Percentiles rank a stretch among this genome's conserved stretches.
These are phyloP conservation scores for Pythium scleroteichum DNA, from an alignment of 352 stramenopile genomes.

Conservation along the genomic window DNA sequence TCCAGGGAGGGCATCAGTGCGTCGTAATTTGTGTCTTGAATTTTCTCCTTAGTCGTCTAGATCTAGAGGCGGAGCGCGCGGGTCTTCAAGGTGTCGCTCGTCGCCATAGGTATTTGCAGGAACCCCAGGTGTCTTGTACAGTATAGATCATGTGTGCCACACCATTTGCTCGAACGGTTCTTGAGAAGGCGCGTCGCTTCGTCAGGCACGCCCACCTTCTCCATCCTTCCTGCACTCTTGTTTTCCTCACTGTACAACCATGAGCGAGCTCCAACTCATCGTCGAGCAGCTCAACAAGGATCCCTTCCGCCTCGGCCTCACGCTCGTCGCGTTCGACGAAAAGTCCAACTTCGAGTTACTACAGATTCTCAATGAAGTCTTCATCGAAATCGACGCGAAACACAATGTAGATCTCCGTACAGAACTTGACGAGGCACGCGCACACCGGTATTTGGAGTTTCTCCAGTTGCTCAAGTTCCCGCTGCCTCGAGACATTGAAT, in stretches of 20 bases:
- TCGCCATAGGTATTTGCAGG: slow-evolving; percentile 22
- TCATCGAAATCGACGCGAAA: slow-evolving; percentile 86
- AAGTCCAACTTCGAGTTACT: slow-evolving; percentile 93
- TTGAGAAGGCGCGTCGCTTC: slow-evolving; percentile 26
- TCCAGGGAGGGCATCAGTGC: slow-evolving; percentile 74
- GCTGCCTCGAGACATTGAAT: slow-evolving; percentile 68
- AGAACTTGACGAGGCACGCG: slow-evolving; percentile 76
- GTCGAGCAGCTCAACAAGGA: slow-evolving; percentile 93
- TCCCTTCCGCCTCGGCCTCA: slow-evolving; percentile 89
- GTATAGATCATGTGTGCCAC: slow-evolving; percentile 33
- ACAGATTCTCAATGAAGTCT: slow-evolving; percentile 93
- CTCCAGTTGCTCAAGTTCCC: slow-evolving; percentile 94
- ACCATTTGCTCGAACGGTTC: slow-evolving; percentile 14
- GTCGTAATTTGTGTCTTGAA: slow-evolving; percentile 44
- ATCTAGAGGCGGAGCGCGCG: slow-evolving; percentile 26
- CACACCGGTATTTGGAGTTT: slow-evolving; percentile 90
- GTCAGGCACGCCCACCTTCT: neutral
- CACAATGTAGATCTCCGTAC: slow-evolving; percentile 85
- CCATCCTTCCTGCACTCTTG: neutral
- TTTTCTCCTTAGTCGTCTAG: slow-evolving; percentile 11
- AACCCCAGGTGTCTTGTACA: slow-evolving; percentile 30
- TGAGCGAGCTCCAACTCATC: slow-evolving; percentile 92
- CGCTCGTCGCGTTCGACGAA: slow-evolving; percentile 93
- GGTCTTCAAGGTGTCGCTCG: neutral
- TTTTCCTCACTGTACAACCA: slow-evolving; percentile 28